A percentile compares a stretch with the other conserved stretches of the same genome.
phyloP scores from a whole-genome alignment of 129 eudicot species.

The Flaveria linearis region DNA sequence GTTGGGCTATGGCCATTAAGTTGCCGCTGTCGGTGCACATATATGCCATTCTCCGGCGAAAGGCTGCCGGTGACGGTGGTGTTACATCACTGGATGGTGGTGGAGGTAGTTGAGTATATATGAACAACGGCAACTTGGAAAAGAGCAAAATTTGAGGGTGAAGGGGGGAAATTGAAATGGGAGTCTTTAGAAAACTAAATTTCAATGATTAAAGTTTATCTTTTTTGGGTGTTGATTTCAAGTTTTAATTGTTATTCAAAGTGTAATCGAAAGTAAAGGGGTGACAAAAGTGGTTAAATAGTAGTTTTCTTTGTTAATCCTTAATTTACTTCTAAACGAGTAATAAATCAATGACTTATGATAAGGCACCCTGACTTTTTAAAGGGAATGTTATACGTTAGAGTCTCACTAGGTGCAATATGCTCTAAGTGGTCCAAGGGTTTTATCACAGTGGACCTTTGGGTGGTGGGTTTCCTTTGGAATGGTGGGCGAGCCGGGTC shows the following conservation, averaged over 20 bases:
- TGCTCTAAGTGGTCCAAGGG: no score
- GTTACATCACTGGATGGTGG: slow-evolving; percentile 41
- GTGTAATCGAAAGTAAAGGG: background rate
- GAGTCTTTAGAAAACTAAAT: slow-evolving; percentile 12
- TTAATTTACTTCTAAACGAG: no score
- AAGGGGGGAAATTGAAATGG: slow-evolving; percentile 38
- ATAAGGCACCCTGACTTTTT: no score
- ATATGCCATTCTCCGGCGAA: slow-evolving; percentile 77
- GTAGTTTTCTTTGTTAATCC: background rate
- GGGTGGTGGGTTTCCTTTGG: no score
- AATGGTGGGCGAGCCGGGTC: no score
- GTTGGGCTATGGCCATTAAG: slow-evolving; percentile 98
- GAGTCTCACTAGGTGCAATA: no score
- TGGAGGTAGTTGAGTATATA: slow-evolving; percentile 7
- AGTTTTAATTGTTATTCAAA: background rate
- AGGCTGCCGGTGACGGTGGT: slow-evolving; percentile 36
- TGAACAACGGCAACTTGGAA: slow-evolving; percentile 35
- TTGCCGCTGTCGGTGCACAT: slow-evolving; percentile 98
- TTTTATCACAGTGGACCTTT: no score
- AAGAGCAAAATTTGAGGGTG: slow-evolving; percentile 25
- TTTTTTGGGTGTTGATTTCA: slow-evolving; percentile 3
- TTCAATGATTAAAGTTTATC: slow-evolving; percentile 28
- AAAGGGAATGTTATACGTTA: no score
- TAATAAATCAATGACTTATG: no score
- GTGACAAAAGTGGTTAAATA: background rate